Evolutionary conservation across 345 rosid species (phyloP).

Genomic region (Anacardium occidentale): DNA sequence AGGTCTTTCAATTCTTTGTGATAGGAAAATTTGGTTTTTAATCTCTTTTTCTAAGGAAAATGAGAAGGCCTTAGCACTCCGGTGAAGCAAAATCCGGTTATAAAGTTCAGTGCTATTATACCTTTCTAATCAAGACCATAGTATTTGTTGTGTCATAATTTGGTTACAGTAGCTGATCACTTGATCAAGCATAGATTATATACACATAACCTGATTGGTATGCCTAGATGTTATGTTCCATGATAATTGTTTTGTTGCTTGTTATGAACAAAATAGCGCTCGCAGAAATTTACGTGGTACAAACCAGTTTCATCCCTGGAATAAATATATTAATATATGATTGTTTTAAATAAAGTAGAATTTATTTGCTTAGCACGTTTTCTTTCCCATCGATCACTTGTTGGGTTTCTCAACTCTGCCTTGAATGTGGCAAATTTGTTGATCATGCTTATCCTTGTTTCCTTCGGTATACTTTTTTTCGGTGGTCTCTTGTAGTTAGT

Average conservation of each 20-base stretch:
- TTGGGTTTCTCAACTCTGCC: background rate
- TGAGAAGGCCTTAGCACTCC: background rate
- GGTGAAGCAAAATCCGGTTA: background rate
- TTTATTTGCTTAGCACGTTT: background rate
- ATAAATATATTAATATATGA: background rate
- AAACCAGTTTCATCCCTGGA: background rate
- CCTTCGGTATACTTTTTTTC: background rate
- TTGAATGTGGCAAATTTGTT: background rate
- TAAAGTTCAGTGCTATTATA: background rate
- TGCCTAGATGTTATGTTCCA: background rate
- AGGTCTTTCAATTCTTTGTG: background rate
- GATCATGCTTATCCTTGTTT: background rate
- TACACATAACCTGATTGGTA: background rate
- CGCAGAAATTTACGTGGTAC: background rate
- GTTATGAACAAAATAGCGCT: background rate
- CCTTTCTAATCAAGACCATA: background rate
- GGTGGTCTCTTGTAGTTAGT: background rate
- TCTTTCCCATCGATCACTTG: background rate
- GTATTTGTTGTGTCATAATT: background rate
- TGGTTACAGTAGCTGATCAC: background rate
- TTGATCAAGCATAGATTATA: constrained; percentile 3
- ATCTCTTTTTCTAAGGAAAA: constrained; percentile 4
- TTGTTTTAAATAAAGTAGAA: background rate
- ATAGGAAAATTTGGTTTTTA: background rate
- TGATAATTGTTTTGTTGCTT: background rate